Evolutionary conservation across 108 stramenopile genomes (phyloP).

Genomic region (Mediolabrus comicus): DNA sequence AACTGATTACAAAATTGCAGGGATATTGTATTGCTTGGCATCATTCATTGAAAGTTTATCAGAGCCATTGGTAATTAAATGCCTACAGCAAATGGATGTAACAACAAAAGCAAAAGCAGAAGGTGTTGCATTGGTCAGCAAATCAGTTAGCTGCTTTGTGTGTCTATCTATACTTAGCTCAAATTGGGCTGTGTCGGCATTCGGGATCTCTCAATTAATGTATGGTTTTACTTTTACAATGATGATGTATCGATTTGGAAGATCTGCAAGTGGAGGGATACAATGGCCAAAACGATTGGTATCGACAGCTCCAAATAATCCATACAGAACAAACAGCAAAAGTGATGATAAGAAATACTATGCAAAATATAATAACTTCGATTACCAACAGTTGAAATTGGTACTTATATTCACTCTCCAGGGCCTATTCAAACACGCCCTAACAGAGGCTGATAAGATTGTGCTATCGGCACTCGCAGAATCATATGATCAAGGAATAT

Average conservation of each 20-base stretch:
- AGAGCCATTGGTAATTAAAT: slow-evolving; percentile 71
- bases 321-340: slow-evolving; percentile 6
- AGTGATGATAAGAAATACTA: too few species aligned
- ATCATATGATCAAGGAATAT: slow-evolving; percentile 83
- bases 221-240: slow-evolving; percentile 58
- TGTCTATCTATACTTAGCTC: slow-evolving; percentile 12
- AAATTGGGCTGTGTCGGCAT: slow-evolving; percentile 58
- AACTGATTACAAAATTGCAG: slow-evolving; percentile 69
- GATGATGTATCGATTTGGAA: slow-evolving; percentile 49
- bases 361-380: too few species aligned
- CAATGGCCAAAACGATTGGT: slow-evolving; percentile 33
- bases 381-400: slow-evolving; percentile 49
- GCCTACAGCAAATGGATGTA: slow-evolving; percentile 65
- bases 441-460: slow-evolving; percentile 87
- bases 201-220: slow-evolving; percentile 78
- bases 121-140: slow-evolving; percentile 62
- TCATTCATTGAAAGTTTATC: slow-evolving; percentile 69
- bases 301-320: neutral
- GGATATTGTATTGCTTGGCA: slow-evolving; percentile 78
- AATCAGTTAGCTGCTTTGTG: slow-evolving; percentile 55
- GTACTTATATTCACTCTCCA: slow-evolving; percentile 69
- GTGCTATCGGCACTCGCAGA: slow-evolving; percentile 59
- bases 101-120: slow-evolving; percentile 69
- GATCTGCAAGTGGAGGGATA: slow-evolving; percentile 17
- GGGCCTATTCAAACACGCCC: slow-evolving; percentile 81